Evolutionary conservation across 1,284 basidiomycete genomes (phyloP).

Genomic region (Heterobasidion annosum): DNA sequence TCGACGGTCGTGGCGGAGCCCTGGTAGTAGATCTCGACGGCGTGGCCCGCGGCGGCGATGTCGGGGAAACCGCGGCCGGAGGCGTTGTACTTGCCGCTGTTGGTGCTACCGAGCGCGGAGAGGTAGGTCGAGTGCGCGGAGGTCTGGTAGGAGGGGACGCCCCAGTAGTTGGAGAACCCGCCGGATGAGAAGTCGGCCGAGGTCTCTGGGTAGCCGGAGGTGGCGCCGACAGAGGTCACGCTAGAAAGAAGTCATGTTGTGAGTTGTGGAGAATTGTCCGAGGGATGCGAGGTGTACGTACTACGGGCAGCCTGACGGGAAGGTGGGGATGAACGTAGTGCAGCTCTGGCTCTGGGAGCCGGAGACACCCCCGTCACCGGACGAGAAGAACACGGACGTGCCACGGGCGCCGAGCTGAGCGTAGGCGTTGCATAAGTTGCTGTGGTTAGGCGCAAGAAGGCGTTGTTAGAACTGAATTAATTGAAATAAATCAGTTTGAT

Average conservation of each 20-base stretch:
- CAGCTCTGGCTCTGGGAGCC: conserved; percentile 35
- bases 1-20: conserved; percentile 35
- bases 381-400: conserved; percentile 53
- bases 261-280: neutral
- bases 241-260: conserved; percentile 31
- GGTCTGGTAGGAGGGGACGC: conserved; percentile 29
- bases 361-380: conserved; percentile 60
- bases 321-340: conserved; percentile 55
- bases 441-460: conserved; percentile 16
- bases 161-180: conserved; percentile 41
- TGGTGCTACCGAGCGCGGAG: conserved; percentile 2
- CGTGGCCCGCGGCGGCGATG: conserved; percentile 37
- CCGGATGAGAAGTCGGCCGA: conserved; percentile 34
- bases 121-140: conserved; percentile 17
- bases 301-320: conserved; percentile 52
- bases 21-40: conserved; percentile 50
- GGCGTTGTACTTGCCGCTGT: conserved; percentile 5
- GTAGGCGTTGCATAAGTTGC: conserved; percentile 45
- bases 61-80: conserved; percentile 15
- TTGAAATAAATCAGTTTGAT: neutral
- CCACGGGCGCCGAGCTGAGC: conserved; percentile 55
- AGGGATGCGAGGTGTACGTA: conserved; percentile 1
- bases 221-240: conserved; percentile 54
- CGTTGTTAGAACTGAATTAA: neutral
- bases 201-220: conserved; percentile 39